Evolutionary conservation across 1,284 basidiomycete genomes (phyloP).

Genomic region (Fistulina hepatica): DNA sequence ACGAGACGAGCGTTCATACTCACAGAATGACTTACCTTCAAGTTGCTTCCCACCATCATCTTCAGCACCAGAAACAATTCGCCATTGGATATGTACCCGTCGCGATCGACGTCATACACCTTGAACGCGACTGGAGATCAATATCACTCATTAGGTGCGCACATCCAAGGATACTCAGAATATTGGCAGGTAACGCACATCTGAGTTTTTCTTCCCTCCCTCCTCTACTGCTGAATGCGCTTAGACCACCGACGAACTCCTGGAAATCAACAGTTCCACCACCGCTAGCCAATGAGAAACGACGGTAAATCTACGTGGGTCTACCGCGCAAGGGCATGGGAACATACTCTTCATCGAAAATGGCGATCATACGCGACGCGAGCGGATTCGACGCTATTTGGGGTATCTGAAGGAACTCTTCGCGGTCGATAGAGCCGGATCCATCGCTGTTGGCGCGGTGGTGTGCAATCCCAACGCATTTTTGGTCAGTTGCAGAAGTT

Average conservation of each 20-base stretch:
- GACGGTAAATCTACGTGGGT: neutral
- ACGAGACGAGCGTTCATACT: constrained; percentile 5
- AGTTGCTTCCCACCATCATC: constrained; percentile 99
- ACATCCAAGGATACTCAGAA: constrained; percentile 1
- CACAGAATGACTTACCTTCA: constrained; percentile 54
- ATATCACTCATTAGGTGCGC: constrained; percentile 7
- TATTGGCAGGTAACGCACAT: constrained; percentile 49
- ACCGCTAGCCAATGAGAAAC: constrained; percentile 43
- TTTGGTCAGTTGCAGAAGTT: too few species aligned
- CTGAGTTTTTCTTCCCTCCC: constrained; percentile 93
- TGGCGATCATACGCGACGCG: constrained; percentile 96
- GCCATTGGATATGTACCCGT: constrained; percentile 97
- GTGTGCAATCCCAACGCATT: constrained; percentile 4
- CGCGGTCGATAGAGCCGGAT: constrained; percentile 94
- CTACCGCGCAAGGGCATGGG: constrained; percentile 1
- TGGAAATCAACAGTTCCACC: constrained; percentile 99
- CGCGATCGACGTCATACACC: constrained; percentile 97
- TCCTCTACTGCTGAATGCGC: constrained; percentile 94
- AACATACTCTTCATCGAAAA: constrained; percentile 96
- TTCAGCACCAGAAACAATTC: constrained; percentile 97
- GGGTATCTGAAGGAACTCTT: constrained; percentile 98
- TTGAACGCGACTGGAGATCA: constrained; percentile 87
- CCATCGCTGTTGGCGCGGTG: constrained; percentile 56
- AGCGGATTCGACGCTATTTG: constrained; percentile 98
- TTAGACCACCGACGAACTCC: constrained; percentile 95